These are phyloP conservation scores for Saccharum officinarum DNA, from an alignment of 176 grass and related monocot species.

Conservation along the genomic window DNA sequence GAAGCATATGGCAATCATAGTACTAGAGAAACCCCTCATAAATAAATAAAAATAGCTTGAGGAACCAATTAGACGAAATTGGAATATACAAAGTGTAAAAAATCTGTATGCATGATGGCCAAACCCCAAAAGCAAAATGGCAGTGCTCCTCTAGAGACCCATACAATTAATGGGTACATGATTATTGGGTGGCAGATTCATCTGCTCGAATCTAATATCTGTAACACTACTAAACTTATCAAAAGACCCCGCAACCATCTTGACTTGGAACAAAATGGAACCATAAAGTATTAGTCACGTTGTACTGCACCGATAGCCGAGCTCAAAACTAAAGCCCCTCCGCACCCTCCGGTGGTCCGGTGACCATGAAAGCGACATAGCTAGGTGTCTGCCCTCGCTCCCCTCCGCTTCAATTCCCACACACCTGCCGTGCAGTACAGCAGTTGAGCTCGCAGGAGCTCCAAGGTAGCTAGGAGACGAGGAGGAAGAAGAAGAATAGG, in stretches of 20 bases:
- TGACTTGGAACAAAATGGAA: slow-evolving; percentile 42
- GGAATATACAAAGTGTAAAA: background rate
- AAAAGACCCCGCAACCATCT: slow-evolving; percentile 39
- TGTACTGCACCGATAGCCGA: slow-evolving; percentile 16
- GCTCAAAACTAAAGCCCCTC: slow-evolving; percentile 5
- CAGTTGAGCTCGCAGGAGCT: background rate
- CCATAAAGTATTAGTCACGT: slow-evolving; percentile 32
- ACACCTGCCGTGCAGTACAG: slow-evolving; percentile 13
- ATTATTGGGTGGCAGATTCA: slow-evolving; percentile 24
- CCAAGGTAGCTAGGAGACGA: background rate
- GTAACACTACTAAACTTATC: slow-evolving; percentile 53
- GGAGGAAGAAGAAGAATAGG: slow-evolving; percentile 10
- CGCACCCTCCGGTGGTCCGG: no score
- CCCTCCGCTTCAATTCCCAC: slow-evolving; percentile 28
- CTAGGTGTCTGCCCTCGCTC: background rate
- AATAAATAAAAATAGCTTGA: background rate
- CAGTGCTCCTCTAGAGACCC: background rate
- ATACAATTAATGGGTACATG: slow-evolving; percentile 30
- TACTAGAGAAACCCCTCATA: background rate
- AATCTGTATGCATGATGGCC: background rate
- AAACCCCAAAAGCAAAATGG: background rate
- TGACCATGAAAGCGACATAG: slow-evolving; percentile 35
- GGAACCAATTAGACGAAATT: background rate
- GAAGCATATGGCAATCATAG: slow-evolving; percentile 2
- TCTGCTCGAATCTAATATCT: slow-evolving; percentile 45